These are phyloP conservation scores for Leishmania braziliensis DNA, from an alignment of 208 protist genomes.

Conservation along the genomic window DNA sequence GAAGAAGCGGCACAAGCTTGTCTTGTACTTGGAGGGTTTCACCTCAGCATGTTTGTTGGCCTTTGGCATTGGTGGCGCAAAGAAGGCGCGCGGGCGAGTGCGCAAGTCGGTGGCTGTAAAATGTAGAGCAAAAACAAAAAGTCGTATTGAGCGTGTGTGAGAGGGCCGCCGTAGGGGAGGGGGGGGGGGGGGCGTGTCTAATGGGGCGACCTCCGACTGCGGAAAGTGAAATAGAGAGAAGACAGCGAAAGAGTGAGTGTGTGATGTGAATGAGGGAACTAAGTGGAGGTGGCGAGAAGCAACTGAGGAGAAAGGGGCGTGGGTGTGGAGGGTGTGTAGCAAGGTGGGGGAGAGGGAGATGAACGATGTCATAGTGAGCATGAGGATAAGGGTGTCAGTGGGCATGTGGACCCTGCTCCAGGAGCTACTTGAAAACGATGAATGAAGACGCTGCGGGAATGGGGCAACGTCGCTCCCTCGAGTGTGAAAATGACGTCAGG, in stretches of 20 bases:
- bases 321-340: neutral
- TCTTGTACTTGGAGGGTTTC: constrained; percentile 91
- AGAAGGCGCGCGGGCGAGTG: neutral
- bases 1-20: constrained; percentile 76
- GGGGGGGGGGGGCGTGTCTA: neutral
- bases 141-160: neutral
- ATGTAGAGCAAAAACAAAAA: neutral
- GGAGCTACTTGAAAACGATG: neutral
- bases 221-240: neutral
- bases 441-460: neutral
- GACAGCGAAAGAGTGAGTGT: no score
- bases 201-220: no score
- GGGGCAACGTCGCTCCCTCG: neutral
- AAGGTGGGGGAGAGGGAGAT: neutral
- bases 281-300: neutral
- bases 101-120: neutral
- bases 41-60: constrained; percentile 61
- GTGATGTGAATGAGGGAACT: no score
- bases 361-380: neutral
- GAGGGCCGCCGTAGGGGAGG: no score
- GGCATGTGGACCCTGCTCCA: neutral
- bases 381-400: neutral
- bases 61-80: constrained; percentile 30
- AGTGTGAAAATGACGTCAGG: neutral
- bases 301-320: neutral